These are phyloP conservation scores for Hyaloscypha variabilis DNA, from an alignment of 495 filamentous ascomycete species.

Conservation along the genomic window DNA sequence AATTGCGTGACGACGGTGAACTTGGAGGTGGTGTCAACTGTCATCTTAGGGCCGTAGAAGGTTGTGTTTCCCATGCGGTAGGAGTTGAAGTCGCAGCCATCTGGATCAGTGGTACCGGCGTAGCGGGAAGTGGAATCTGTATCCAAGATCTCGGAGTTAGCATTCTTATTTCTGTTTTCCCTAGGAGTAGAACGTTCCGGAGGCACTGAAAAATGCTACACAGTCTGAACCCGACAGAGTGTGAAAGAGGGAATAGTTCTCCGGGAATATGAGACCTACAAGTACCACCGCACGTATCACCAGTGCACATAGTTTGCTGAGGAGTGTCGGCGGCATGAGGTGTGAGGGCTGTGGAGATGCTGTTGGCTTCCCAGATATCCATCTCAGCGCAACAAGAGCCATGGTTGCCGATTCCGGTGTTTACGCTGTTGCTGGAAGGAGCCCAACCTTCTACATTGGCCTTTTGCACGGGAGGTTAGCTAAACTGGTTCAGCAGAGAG, in stretches of 20 bases:
- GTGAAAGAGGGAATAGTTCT: no score
- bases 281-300: slow-evolving; percentile 35
- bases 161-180: no score
- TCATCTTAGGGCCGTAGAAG: slow-evolving; percentile 60
- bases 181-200: no score
- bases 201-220: no score
- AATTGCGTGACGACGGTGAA: slow-evolving; percentile 78
- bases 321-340: background rate
- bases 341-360: slow-evolving; percentile 27
- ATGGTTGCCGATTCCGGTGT: slow-evolving; percentile 58
- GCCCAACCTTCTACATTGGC: slow-evolving; percentile 51
- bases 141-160: no score
- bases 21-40: slow-evolving; percentile 60
- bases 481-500: background rate
- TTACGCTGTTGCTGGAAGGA: slow-evolving; percentile 46
- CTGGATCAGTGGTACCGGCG: slow-evolving; percentile 67
- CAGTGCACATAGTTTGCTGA: slow-evolving; percentile 20
- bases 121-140: slow-evolving; percentile 39
- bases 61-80: slow-evolving; percentile 60
- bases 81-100: slow-evolving; percentile 75
- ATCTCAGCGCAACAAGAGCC: slow-evolving; percentile 71
- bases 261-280: no score
- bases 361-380: slow-evolving; percentile 48
- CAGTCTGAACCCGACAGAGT: no score
- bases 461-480: slow-evolving; percentile 41